These are phyloP conservation scores for Heliocybe sulcata DNA, from an alignment of 1,284 basidiomycete species.

Conservation along the genomic window DNA sequence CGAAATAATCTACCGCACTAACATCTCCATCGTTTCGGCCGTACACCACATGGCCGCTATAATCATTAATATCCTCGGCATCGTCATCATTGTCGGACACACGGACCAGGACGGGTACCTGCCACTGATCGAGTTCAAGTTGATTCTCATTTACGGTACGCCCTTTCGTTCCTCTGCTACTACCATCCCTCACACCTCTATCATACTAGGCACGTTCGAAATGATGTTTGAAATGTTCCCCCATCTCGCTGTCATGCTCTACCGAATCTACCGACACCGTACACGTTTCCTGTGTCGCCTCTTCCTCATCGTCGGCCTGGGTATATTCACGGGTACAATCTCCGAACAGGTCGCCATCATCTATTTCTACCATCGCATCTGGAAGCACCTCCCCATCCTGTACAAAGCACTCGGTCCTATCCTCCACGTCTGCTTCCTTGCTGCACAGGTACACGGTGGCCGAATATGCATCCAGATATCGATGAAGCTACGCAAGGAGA, in stretches of 20 bases:
- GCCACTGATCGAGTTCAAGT: neutral
- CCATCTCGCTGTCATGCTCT: constrained; percentile 1
- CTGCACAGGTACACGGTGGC: neutral
- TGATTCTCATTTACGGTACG: constrained; percentile 1
- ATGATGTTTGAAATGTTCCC: constrained; percentile 2
- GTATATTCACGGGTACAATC: neutral
- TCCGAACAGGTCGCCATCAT: constrained; percentile 2
- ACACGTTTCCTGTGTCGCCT: neutral
- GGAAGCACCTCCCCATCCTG: neutral
- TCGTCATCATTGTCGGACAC: neutral
- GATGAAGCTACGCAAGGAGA: neutral
- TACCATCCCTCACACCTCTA: neutral
- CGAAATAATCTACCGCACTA: constrained; percentile 2
- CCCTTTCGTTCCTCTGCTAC: neutral
- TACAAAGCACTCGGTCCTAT: constrained; percentile 1
- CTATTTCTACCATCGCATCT: constrained; percentile 1
- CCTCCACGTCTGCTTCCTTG: constrained; percentile 1
- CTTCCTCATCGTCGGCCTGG: neutral
- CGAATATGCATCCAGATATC: neutral
- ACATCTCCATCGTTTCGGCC: constrained; percentile 1
- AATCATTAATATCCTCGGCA: neutral
- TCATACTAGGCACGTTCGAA: neutral
- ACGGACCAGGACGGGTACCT: constrained; percentile 1
- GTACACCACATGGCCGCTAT: constrained; percentile 1
- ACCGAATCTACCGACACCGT: neutral